Percentiles rank a stretch among this genome's conserved stretches.
These are phyloP conservation scores for Lactarius sp. DNA, from an alignment of 768 basidiomycete species.

Conservation along the genomic window DNA sequence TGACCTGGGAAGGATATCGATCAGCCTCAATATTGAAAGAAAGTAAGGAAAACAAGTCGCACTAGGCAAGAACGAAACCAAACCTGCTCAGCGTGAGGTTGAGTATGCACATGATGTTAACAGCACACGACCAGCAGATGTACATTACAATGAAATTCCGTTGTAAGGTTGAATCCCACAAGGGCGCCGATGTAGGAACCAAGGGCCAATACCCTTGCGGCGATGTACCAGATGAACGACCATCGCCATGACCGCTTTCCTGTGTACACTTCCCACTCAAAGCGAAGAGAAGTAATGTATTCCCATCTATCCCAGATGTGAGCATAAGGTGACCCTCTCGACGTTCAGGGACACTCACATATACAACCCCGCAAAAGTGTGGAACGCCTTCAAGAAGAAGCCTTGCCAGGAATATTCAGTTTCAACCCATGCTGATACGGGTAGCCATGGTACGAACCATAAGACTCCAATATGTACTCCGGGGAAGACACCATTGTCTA, in stretches of 20 bases:
- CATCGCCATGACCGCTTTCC: constrained; percentile 17
- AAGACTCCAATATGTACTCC: not conserved
- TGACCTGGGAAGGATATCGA: not conserved
- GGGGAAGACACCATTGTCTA: not conserved
- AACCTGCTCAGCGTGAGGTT: not conserved
- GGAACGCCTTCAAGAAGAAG: constrained; percentile 1
- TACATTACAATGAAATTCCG: not conserved
- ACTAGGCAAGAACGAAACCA: constrained; percentile 11
- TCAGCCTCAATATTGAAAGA: too few relatives aligned
- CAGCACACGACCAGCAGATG: not conserved
- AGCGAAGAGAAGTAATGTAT: constrained; percentile 1
- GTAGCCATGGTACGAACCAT: not conserved
- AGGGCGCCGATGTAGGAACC: not conserved
- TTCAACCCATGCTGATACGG: not conserved
- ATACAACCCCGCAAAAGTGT: constrained; percentile 9
- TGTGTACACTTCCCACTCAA: constrained; percentile 14
- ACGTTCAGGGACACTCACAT: not conserved
- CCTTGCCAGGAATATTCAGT: not conserved
- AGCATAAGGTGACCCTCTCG: not conserved
- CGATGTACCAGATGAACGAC: constrained; percentile 10
- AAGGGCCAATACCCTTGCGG: not conserved
- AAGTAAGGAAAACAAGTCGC: not conserved
- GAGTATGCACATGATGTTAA: not conserved
- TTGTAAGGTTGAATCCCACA: not conserved
- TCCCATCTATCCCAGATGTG: constrained; percentile 8